Evolutionary conservation across 768 basidiomycete genomes (phyloP).

Genomic region (Termitomyces sp.): DNA sequence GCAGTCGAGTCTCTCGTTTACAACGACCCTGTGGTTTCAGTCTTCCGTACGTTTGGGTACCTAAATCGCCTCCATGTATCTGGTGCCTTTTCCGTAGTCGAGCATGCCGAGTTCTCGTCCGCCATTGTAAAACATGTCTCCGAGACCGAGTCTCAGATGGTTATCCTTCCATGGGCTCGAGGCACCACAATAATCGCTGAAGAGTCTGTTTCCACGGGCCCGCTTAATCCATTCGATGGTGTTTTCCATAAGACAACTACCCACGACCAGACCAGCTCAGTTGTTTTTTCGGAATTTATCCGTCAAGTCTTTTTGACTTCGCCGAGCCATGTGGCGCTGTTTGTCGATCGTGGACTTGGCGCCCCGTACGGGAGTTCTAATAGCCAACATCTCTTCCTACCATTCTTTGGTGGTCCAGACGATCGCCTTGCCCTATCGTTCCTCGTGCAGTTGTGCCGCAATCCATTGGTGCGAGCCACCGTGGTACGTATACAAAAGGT

Average conservation of each 20-base stretch:
- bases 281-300: conserved; percentile 77
- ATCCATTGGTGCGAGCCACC: conserved; percentile 61
- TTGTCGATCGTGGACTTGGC: conserved; percentile 66
- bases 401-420: conserved; percentile 94
- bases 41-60: conserved; percentile 74
- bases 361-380: conserved; percentile 17
- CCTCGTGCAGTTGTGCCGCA: conserved; percentile 70
- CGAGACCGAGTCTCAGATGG: conserved; percentile 58
- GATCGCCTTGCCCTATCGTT: conserved; percentile 82
- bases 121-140: conserved; percentile 57
- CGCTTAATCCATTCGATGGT: conserved; percentile 68
- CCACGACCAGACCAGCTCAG: conserved; percentile 46
- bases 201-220: conserved; percentile 18
- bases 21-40: conserved; percentile 65
- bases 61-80: conserved; percentile 63
- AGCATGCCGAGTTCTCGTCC: conserved; percentile 64
- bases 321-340: conserved; percentile 75
- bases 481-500: conserved; percentile 56
- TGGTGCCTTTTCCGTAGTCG: conserved; percentile 69
- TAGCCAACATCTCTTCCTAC: conserved; percentile 66
- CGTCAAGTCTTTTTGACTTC: conserved; percentile 74
- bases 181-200: conserved; percentile 23
- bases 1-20: conserved; percentile 64
- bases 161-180: conserved; percentile 82
- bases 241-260: conserved; percentile 56